Conservation (phyloP, 2,329 filamentous ascomycete species). For the Corinectria fuckeliana region DNA sequence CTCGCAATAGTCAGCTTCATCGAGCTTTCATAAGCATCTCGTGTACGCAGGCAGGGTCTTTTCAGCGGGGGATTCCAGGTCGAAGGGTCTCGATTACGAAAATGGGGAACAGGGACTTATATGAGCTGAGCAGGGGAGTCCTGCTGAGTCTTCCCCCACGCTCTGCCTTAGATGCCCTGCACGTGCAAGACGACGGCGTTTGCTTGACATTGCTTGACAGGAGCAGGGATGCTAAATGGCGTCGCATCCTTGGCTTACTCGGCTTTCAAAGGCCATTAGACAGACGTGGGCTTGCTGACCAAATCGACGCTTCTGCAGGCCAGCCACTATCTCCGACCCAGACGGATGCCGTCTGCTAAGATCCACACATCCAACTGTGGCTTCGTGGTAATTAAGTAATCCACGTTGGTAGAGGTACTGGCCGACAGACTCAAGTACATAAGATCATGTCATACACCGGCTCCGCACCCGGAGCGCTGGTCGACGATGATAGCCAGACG, state of each 20-base stretch:
- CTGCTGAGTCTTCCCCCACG: background rate
- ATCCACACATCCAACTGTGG: conserved; percentile 20
- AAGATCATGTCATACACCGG: conserved; percentile 15
- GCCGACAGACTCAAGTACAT: conserved; percentile 14
- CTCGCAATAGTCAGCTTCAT: background rate
- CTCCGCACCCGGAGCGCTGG: conserved; percentile 1
- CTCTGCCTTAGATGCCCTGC: background rate
- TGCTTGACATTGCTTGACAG: too few relatives aligned
- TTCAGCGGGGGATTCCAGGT: conserved; percentile 3
- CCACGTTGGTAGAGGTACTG: background rate
- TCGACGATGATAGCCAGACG: background rate
- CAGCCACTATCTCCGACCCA: conserved; percentile 18
- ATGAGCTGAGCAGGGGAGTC: conserved; percentile 14
- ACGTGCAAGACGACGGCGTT: background rate
- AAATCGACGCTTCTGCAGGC: conserved; percentile 20
- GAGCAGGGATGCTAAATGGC: conserved; percentile 8
- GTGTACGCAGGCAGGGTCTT: conserved; percentile 7
- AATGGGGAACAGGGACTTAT: background rate
- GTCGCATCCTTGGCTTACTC: background rate
- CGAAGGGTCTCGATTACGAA: conserved; percentile 10
- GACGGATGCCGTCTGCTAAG: conserved; percentile 7
- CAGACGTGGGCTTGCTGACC: conserved; percentile 14
- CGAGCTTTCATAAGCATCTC: background rate
- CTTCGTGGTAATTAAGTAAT: conserved; percentile 23
- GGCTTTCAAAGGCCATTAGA: conserved; percentile 8